Base-by-base conservation (phyloP, 2,329 filamentous ascomycete species). In the Diaporthe caulivora region DNA sequence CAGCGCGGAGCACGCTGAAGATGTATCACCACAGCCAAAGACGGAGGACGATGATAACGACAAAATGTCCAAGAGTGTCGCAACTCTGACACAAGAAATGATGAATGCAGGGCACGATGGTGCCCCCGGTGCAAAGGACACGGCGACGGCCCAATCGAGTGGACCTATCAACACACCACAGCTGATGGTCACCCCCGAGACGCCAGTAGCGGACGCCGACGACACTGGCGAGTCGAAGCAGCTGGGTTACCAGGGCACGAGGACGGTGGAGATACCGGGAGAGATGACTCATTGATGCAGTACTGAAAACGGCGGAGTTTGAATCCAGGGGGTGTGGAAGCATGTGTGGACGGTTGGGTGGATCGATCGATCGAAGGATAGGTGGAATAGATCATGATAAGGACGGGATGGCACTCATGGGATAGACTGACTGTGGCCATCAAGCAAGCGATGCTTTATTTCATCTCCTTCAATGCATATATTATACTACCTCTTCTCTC, bases 121-220 rank as follows among this genome's bases (percentile, higher is more conserved):
- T 40, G 80, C 81, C 2, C 76, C 29, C 13, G 44, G 79, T 3
- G 78, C 81, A 40, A 77, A 82, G n/a, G 79, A 81, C 9, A 77
- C 44, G 42, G 70, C 72, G 8, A 74, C 70, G 34, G 49, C 49
- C 49, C 72, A 65, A 2, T 72, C 71, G n/a, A 74, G 72, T 1
- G 78, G 74, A 21, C 73, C 69, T 29, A 68, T 80, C 8, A 58
- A 79, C n/a, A 79, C 85, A 0, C 87, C 87, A 0, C 81, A 86
- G 51, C 77, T 89, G 0, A 84, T 83, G 53, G 77, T 89, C n/a
- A 89, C 87, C 0, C 86, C 87, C 0, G 87, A 85, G 21, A 89
- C 88, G 1, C 87, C 88, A 2, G 81, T 81, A 0, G 79, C 82
- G 0, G 73, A 75, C 1, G 82, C 83, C 3, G 81, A 77, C 2